Evolutionary conservation across 352 stramenopile species (phyloP), one percentile per base, ranked within the genome.

Genomic region (Pythium oligandrum): DNA sequence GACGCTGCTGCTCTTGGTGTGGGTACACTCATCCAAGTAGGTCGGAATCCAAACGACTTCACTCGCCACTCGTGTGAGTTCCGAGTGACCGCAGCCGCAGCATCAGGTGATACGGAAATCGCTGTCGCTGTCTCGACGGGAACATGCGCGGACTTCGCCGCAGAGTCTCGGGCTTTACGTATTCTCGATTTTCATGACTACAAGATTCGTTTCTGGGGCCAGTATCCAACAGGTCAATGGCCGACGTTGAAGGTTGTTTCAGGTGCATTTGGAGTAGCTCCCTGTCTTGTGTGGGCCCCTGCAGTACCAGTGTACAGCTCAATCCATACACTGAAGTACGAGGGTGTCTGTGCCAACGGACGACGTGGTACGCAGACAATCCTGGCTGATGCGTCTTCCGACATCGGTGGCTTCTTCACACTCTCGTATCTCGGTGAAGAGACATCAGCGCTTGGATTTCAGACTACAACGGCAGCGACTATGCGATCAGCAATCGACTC

Each of bases 341-440:
- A 88, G 71, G 83, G 79, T 0, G 10, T 59, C 4, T 93, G 83
- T 51, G 72, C 64, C 1, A 54, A 62, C 33, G 83, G 78, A 1
- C 68, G 69, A 17, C 51, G 50, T 31, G 76, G 73, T 1, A 77
- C 74, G 1, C 83, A 93, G 51, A 90, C 83, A 6, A 87, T 93
- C 57, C 55, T 90, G 5, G 83, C 72, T 0, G 80, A 90, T 32
- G 83, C 72, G 2, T 52, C 60, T 1, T 97, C 90, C 32, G 80
- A 75, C 1, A 79, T 98, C 8, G 82, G 81, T 10, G 95, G 95
- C 0, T 88, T 74, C 30, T 98, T 98, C 52, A 88, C 75, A 4
- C 63, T 99, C 0, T 86, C 74, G 4, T 98, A 98, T 60, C 66
- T 85, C 37, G 75, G 73, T 2, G 68, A 95, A 64, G 72, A 83